Evolutionary conservation across 2,329 filamentous ascomycete genomes (phyloP), one percentile per base, ranked within the genome.

Genomic region (Penicillium sp.): DNA sequence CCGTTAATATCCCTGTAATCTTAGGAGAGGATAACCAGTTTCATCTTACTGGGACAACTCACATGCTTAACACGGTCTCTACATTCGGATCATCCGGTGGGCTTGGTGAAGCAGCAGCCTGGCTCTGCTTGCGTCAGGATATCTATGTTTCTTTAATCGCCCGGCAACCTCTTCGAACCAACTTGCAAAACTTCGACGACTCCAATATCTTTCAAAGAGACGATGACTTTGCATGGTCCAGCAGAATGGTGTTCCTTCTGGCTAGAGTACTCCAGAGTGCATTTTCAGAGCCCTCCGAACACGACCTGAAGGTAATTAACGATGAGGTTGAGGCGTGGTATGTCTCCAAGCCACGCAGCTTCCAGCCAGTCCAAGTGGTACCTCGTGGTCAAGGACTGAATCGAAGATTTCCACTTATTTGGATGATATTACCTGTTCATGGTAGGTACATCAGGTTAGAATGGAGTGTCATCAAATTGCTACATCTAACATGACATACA

Each of bases 61-160:
- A 63, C 22, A 66, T 74, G 4, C 57, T 73, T n/a, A 69, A 68
- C 30, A 66, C 68, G 1, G 64, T 73, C 9, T 69, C 70, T 1
- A 65, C 61, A 2, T 71, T 73, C 46, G 70, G 69, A 5, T 66
- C 66, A 1, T 71, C 68, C 0, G 70, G 71, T n/a, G 71, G 71
- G 5, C 56, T 73, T 3, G 66, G 68, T 0, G 71, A 73, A 49
- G 69, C 70, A 8, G 69, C 70, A n/a, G 69, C 68, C 18, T 73
- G 71, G 71, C 61, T 72, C 18, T 69, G 67, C 24, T 56, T 74
- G 1, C 63, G 71, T n/a, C 68, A 73, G 46, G 69, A 72, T 47
- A 70, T 74, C 14, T 72, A 73, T 48, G 60, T 71, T 8, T 68
- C 67, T 0, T 59, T 74, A 11, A 67, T 62, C 6, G 63, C 64